Base-by-base conservation (phyloP, 2,329 filamentous ascomycete genomes). In the Penicillium sp. region DNA sequence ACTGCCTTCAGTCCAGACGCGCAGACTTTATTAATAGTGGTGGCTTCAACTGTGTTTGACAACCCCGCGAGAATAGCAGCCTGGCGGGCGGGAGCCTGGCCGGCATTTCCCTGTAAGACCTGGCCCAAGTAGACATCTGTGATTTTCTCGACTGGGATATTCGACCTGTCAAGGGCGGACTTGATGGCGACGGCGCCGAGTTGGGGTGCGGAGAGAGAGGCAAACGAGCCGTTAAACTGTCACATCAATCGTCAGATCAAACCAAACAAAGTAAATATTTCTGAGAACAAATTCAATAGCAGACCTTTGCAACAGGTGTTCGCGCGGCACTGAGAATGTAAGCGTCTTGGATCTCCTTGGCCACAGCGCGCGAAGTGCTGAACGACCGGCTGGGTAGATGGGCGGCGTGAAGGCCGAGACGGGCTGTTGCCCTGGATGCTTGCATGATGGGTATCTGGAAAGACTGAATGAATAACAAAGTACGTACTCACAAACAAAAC, bases 71-170 rank as follows among this genome's bases (percentile, higher is more conserved):
- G 93, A 59, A 97, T 88, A 62, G 85, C 79, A 11, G 94, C 94
- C 77, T 99, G 94, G 49, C 94, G 86, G 21, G 94, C 93, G 1
- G 94, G 94, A 0, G 94, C 85, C 76, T 99, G 94, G 47, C 94
- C 94, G 5, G 94, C 83, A 18, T 83, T 83, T 46, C 82, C 93
- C 72, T 91, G 87, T 42, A 97, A 82, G 9, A 97, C 94, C 68
- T 97, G 96, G 70, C 94, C 94, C 90, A 97, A 96, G 79, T 97
- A 97, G 16, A 97, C 91, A 74, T 96, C 89, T 61, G 87, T 89
- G 67, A 97, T 90, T 70, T 88, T 89, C 33, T 87, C 85, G 52
- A 85, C 73, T 1, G 94, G 92, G 6, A 97, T 83, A 62, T 85
- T 87, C 52, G 92, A 95, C 74, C 94, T 96, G 64, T 87, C 83